Base-by-base conservation (phyloP, 169 alveolate species). In the Plasmodium cynomolgi region DNA sequence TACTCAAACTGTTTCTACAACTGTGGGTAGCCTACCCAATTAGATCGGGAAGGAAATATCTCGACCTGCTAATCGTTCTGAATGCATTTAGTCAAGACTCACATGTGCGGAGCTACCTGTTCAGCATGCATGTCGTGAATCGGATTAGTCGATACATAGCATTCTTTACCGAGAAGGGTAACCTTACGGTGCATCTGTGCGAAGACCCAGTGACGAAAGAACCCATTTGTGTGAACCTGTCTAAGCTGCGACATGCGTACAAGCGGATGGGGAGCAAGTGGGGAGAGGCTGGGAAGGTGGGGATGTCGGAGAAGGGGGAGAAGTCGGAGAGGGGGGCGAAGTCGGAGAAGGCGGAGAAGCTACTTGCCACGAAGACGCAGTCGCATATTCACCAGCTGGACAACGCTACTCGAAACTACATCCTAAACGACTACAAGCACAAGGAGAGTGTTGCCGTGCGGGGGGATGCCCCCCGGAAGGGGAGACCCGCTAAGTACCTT, bases 371-470 rank as follows among this genome's bases (percentile, higher is more conserved):
- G n/a, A 47, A 13, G n/a, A 13, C 50, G 58, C 58, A 47, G 3
- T 47, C n/a, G n/a, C n/a, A 13, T 47, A 13, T 13, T 0, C 34
- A 20, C 15, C 34, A 62, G 17, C 13, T n/a, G 33, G 26, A 23
- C 5, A 5, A 20, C 5, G 75, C 75, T 8, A 75, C 85, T 33
- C 9, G 17, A 47, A 74, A 73, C n/a, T 85, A 85, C n/a, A 4
- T 85, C 20, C 39, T 85, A 6, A 85, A 85, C 44, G 93, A 85
- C 23, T 85, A 85, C 79, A 85, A 85, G 84, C 82, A 85, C 41
- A 85, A 85, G 79, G 79, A 47, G 41, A 34, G 31, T 26, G 79
- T 85, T 47, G 81, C 41, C 20, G 44, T 34, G n/a, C 79, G 37
- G n/a, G 58, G 6, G 11, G 93, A 47, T 39, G 41, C 26, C 23